Conservation (phyloP, 352 stramenopile genomes). For the Blastocystis sp. region DNA sequence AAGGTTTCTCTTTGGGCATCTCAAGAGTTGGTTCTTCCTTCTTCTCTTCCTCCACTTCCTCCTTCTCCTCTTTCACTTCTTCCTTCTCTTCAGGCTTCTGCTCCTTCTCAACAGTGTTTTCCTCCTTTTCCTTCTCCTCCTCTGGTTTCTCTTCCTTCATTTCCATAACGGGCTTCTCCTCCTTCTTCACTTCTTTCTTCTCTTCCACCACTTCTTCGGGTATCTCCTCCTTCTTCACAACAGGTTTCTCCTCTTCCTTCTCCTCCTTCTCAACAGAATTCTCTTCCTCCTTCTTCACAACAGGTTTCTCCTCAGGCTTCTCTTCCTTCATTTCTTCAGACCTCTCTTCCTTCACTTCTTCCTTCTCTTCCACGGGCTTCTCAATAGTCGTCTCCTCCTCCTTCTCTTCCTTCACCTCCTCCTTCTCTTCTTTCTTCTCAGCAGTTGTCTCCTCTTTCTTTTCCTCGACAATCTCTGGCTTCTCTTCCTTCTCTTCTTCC, state of each 20-base stretch:
- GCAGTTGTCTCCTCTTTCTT: too few relatives aligned
- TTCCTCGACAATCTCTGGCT: not conserved
- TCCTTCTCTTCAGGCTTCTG: not conserved
- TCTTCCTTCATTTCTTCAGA: not conserved
- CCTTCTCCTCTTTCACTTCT: not conserved
- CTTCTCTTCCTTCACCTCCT: not conserved
- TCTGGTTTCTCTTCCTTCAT: too few relatives aligned
- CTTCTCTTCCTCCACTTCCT: not conserved
- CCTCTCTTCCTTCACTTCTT: not conserved
- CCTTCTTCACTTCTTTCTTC: too few relatives aligned
- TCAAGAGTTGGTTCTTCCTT: not conserved
- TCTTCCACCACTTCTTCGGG: too few relatives aligned
- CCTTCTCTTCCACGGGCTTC: not conserved
- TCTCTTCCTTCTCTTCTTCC: not conserved
- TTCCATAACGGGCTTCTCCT: too few relatives aligned
- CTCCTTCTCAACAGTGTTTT: not conserved
- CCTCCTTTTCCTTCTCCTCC: not conserved
- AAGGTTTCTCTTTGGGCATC: not conserved
- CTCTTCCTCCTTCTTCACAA: not conserved
- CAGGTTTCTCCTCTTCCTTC: not conserved
- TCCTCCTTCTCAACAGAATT: not conserved
- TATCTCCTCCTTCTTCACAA: too few relatives aligned
- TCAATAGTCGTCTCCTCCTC: not conserved
- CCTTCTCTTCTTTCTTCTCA: too few relatives aligned
- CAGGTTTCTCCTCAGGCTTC: not conserved